Evolutionary conservation across 2,329 filamentous ascomycete species (phyloP), one percentile per base, ranked within the genome.

Genomic region (Venturiaceae sp.): DNA sequence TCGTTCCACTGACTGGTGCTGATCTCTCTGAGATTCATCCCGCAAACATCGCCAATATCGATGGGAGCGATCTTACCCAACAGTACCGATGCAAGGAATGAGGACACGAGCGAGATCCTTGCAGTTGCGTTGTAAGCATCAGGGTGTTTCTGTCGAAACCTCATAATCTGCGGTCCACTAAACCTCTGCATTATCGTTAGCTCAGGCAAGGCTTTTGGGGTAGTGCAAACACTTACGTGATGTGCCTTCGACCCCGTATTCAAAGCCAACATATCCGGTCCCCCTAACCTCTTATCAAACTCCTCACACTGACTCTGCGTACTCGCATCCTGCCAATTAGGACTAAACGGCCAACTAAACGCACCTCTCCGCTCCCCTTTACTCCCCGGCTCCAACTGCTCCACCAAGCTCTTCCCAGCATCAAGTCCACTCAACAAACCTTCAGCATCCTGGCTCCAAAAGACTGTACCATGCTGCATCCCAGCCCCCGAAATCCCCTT

Each of bases 251-350:
- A 96, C 32, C 94, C 94, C 9, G 94, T 96, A 21, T 83, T 83
- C 56, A 86, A 74, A 0, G 94, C 94, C 65, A 99, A 75, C 62
- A 80, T 79, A 66, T 86, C 80, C 2, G 82, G 77, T 6, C 78
- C 78, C 0, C 88, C 88, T 7, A 96, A 75, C 57, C 78, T 77
- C 5, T 76, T 80, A 71, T 97, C 92, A 68, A 97, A 97, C 62
- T 83, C 80, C 70, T 96, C 91, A 69, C 92, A 96, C 74, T 99
- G 89, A 64, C 80, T 80, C 75, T 96, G 91, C 1, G 94, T 97
- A 74, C 91, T 96, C 62, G 92, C 87, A 71, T 99, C 94, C 75
- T 97, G 94, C 94, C 94, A 99, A 72, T 97, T 99, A 7, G 94
- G 94, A 63, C 90, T 91, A 74, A 85, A 92, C 4, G 88, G 85